Evolutionary conservation across 2,329 filamentous ascomycete genomes (phyloP).

Genomic region (Trichoderma breve): DNA sequence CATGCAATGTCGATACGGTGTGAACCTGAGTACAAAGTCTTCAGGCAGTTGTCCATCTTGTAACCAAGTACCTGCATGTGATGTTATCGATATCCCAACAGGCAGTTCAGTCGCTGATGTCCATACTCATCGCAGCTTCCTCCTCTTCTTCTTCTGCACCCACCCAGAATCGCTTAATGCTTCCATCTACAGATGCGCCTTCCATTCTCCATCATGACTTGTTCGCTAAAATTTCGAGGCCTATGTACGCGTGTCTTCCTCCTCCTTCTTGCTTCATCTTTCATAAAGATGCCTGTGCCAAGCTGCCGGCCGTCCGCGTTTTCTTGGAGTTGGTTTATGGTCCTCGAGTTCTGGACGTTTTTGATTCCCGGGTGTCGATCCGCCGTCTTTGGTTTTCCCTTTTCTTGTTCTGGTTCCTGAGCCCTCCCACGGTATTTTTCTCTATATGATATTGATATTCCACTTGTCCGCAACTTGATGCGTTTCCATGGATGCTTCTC

Average conservation of each 20-base stretch:
- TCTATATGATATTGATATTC: slow-evolving; percentile 21
- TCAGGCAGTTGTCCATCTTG: neutral
- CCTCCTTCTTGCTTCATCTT: slow-evolving; percentile 13
- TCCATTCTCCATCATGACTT: neutral
- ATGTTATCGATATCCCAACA: neutral
- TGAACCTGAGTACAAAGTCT: neutral
- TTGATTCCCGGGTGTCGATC: slow-evolving; percentile 4
- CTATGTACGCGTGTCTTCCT: neutral
- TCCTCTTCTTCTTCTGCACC: neutral
- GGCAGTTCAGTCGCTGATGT: neutral
- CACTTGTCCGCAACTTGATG: neutral
- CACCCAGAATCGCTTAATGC: neutral
- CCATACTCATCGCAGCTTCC: slow-evolving; percentile 16
- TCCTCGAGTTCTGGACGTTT: slow-evolving; percentile 19
- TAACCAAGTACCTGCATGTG: neutral
- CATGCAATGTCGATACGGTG: neutral
- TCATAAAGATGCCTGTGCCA: slow-evolving; percentile 22
- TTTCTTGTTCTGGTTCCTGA: slow-evolving; percentile 26
- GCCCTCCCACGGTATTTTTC: slow-evolving; percentile 1
- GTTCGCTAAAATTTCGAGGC: neutral
- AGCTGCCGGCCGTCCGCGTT: slow-evolving; percentile 21
- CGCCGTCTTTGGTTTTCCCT: slow-evolving; percentile 22
- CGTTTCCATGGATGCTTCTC: slow-evolving; percentile 32
- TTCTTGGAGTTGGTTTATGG: slow-evolving; percentile 26
- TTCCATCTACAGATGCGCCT: neutral